These are phyloP conservation scores for Suillus sp. DNA, from an alignment of 768 basidiomycete genomes.

Conservation along the genomic window DNA sequence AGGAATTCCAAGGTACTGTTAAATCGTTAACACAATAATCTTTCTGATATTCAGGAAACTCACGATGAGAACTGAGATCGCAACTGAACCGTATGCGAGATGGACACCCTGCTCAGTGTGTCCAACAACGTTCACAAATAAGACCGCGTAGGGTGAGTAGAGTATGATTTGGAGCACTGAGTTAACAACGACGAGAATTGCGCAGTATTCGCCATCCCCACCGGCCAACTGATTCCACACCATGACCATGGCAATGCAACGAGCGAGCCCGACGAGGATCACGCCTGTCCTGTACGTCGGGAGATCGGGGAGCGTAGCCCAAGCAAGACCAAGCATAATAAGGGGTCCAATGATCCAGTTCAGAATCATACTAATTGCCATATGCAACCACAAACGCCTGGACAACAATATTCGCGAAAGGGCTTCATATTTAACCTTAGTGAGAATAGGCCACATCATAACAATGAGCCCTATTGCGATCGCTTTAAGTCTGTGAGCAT, in stretches of 20 bases:
- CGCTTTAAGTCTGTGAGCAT: conserved; percentile 43
- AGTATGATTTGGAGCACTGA: conserved; percentile 77
- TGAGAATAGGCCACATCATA: conserved; percentile 88
- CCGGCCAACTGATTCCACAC: conserved; percentile 79
- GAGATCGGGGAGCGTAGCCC: conserved; percentile 83
- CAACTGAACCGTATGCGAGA: conserved; percentile 59
- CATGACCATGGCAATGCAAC: conserved; percentile 64
- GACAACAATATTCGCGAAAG: conserved; percentile 60
- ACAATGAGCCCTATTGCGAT: conserved; percentile 80
- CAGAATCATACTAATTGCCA: conserved; percentile 64
- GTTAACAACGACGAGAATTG: conserved; percentile 80
- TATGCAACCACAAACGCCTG: conserved; percentile 61
- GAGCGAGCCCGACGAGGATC: conserved; percentile 67
- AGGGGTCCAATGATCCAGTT: conserved; percentile 86
- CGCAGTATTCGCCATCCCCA: conserved; percentile 73
- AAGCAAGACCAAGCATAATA: conserved; percentile 82
- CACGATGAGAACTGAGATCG: conserved; percentile 72
- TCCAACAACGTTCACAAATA: conserved; percentile 76
- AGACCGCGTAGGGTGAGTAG: conserved; percentile 64
- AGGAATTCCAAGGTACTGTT: conserved; percentile 82
- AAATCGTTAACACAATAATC: conserved; percentile 8
- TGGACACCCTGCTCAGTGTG: conserved; percentile 41
- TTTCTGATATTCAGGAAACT: conserved; percentile 31
- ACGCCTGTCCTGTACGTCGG: conserved; percentile 77
- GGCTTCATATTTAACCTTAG: conserved; percentile 75